These are phyloP conservation scores for Fonsecaea pedrosoi DNA, from an alignment of 2,329 filamentous ascomycete genomes.

Conservation along the genomic window DNA sequence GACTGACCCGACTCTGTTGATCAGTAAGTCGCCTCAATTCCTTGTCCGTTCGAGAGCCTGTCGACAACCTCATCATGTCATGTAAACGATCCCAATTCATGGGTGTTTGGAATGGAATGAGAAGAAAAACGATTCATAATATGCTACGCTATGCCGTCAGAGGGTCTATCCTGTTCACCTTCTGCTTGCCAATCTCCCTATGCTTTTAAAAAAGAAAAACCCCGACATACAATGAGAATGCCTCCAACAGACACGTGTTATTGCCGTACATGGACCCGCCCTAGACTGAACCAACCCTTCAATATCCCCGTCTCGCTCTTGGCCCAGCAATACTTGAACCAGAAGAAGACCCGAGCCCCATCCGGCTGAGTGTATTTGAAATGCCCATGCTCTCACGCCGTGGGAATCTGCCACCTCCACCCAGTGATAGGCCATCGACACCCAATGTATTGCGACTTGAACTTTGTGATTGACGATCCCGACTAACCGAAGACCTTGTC, in stretches of 20 bases:
- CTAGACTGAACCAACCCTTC: neutral
- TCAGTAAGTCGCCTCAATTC: neutral
- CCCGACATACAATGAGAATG: neutral
- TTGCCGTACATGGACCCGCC: neutral
- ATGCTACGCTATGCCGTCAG: neutral
- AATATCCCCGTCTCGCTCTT: constrained; percentile 7
- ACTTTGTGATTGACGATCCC: neutral
- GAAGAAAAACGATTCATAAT: neutral
- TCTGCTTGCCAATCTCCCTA: neutral
- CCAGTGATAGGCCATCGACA: constrained; percentile 27
- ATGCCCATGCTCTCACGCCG: neutral
- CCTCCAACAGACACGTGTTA: neutral
- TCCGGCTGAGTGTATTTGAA: neutral
- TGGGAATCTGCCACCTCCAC: constrained; percentile 7
- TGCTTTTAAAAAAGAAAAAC: neutral
- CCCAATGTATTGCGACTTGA: constrained; percentile 18
- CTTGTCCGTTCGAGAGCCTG: neutral
- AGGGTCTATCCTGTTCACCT: neutral
- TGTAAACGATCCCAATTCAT: neutral
- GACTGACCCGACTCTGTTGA: neutral
- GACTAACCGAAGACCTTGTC: neutral
- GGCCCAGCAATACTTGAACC: neutral
- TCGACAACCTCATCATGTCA: neutral
- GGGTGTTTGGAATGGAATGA: neutral
- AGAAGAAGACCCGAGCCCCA: constrained; percentile 1